Evolutionary conservation across 805 yeast genomes (phyloP), one percentile per base, ranked within the genome.

Genomic region (Pichia insulana): DNA sequence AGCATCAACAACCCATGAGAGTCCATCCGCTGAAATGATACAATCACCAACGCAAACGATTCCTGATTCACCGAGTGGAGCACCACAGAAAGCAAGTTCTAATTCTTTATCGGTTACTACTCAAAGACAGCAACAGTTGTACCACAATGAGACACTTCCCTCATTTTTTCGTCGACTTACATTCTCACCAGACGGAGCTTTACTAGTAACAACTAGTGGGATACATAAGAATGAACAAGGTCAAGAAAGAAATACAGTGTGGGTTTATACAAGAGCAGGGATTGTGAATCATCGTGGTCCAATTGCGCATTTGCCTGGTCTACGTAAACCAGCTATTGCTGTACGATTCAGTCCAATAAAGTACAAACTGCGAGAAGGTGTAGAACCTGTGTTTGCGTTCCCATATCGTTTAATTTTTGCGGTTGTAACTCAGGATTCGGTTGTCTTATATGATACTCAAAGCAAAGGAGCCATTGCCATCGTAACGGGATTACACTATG

Each of bases 341-440:
- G 74, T 87, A 11, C 63, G 82, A 13, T 92, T 92, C 61, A 81
- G 80, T 31, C 95, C 95, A 0, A 62, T 73, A 2, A 56, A 71
- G 30, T 89, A 80, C 57, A 63, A 67, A 43, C 60, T 69, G 45
- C 15, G 48, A 39, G 8, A 20, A n/a, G 6, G 7, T 10, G 2
- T 11, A 11, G 7, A 27, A 16, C 11, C 20, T 18, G 71, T 70
- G 12, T 71, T 86, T 46, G 61, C 67, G 4, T 61, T 89, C 36
- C 83, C 86, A 1, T 88, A 92, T 55, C 74, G 87, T 48, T 74
- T 92, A 77, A 64, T 90, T 1, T 89, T 83, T 64, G 97, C 97
- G 0, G 83, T 92, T 16, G 97, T 96, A 0, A 89, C 97, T 0
- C 88, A 85, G 44, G 96, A 86, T 57, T 73, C 89, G 12, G 82